phyloP scores from a whole-genome alignment of 2,329 filamentous ascomycete species.

The Colletotrichum eremochloae region DNA sequence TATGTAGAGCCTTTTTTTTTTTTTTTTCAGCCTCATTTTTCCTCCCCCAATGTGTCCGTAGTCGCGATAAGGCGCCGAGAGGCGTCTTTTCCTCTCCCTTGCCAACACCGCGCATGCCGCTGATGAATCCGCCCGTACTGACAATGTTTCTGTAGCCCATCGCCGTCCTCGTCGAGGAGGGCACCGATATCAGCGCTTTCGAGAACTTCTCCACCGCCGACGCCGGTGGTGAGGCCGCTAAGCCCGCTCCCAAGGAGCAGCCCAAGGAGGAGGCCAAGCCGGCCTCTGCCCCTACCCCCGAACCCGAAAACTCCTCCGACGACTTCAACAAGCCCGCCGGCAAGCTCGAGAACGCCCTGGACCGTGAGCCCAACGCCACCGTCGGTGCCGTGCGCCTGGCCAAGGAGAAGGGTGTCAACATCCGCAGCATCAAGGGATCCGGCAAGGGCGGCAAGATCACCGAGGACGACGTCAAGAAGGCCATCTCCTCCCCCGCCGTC shows the following conservation, averaged over 20 bases:
- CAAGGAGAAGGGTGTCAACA: constrained; percentile 83
- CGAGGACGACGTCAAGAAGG: constrained; percentile 94
- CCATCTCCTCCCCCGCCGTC: constrained; percentile 68
- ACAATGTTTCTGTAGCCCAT: constrained; percentile 77
- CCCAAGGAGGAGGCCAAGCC: constrained; percentile 74
- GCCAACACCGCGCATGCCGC: constrained; percentile 37
- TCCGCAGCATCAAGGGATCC: constrained; percentile 86
- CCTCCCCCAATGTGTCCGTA: constrained; percentile 21
- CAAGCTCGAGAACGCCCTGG: constrained; percentile 84
- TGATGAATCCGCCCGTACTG: constrained; percentile 11
- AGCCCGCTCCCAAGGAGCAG: constrained; percentile 76
- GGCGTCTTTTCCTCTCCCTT: not conserved
- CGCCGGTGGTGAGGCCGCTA: constrained; percentile 83
- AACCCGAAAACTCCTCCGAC: constrained; percentile 60
- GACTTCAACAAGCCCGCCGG: constrained; percentile 76
- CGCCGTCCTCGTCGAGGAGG: constrained; percentile 93
- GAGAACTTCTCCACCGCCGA: constrained; percentile 90
- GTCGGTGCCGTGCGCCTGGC: constrained; percentile 85
- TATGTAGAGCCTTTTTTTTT: constrained; percentile 66
- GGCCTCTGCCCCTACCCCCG: constrained; percentile 66
- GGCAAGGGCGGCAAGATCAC: constrained; percentile 90
- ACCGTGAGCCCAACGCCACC: constrained; percentile 82
- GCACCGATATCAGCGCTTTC: constrained; percentile 87
- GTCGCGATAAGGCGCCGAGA: constrained; percentile 5
- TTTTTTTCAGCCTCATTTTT: constrained; percentile 19